phyloP scores from a whole-genome alignment of 169 alveolate genomes.

The Plasmodium knowlesi region DNA sequence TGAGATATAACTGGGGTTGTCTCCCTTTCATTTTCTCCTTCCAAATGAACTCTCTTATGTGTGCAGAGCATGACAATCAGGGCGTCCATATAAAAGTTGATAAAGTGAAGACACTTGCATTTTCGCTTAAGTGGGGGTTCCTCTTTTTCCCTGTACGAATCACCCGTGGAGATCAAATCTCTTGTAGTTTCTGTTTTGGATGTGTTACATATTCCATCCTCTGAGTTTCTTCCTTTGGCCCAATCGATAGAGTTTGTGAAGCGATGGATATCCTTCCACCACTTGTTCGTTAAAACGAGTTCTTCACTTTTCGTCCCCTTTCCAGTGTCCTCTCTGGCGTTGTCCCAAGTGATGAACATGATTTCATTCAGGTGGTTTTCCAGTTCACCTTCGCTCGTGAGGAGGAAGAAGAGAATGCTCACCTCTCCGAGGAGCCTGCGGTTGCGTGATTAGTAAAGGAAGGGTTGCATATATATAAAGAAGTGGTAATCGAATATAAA shows the following conservation, averaged over 20 bases:
- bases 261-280: conserved; percentile 21
- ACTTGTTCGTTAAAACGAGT: background rate
- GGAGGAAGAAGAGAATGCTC: conserved; percentile 21
- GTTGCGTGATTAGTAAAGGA: background rate
- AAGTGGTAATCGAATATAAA: too few relatives aligned
- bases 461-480: too few relatives aligned
- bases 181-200: background rate
- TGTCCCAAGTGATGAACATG: background rate
- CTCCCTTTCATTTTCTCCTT: background rate
- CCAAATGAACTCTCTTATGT: background rate
- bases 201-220: background rate
- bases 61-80: conserved; percentile 1
- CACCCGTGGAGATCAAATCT: background rate
- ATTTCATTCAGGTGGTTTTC: conserved; percentile 17
- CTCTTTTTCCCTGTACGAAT: background rate
- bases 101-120: conserved; percentile 30
- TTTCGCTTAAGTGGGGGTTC: background rate
- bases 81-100: conserved; percentile 26
- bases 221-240: background rate
- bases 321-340: background rate
- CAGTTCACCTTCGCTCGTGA: background rate
- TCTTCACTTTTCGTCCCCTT: background rate
- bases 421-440: conserved; percentile 22
- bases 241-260: background rate
- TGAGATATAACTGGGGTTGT: background rate